Base-by-base conservation (phyloP, 2,329 filamentous ascomycete genomes). In the Colletotrichum destructivum region DNA sequence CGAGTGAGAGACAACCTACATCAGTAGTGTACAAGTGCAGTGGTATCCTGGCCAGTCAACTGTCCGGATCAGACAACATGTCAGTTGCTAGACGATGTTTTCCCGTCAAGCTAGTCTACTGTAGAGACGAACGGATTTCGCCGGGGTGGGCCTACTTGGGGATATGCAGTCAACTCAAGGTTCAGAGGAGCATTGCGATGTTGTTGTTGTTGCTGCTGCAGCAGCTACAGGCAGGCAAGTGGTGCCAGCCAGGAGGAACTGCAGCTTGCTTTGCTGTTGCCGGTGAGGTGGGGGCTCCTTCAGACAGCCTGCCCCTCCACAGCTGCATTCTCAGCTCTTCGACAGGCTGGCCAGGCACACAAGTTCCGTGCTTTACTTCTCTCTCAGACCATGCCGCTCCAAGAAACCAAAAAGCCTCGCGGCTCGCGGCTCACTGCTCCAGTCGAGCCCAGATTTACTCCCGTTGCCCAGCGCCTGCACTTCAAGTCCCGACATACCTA, bases 381-480 rank as follows among this genome's bases (percentile, higher is more conserved):
- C 21, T 62, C 18, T 26, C 21, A 46, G 40, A 21, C 42, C 57
- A 21, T 55, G 65, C 49, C 60, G 54, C 64, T 56, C 35, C 51
- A 51, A 38, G 21, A n/a, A 31, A 16, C 16, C 62, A 46, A 16
- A 26, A 16, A 23, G 51, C 35, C 35, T 38, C 35, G 35, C 47
- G 11, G n/a, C 26, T 42, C 40, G 12, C 23, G 52, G 52, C 26
- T 26, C 47, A 7, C 54, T 55, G 62, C 31, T 42, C 51, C 63
- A 51, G 56, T n/a, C 42, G 49, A 64, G 67, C 51, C 49, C 57
- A 71, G 62, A 67, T 67, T 44, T 57, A 62, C 62, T 62, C 38
- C 23, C 54, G 69, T 69, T 69, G 69, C 59, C 65, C 54, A 69
- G 69, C 65, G 65, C 69, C 69, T 60, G 69, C 52, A 59, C 35